Evolutionary conservation across 371 early-diverging fungal genomes (phyloP), one percentile per base, ranked within the genome.

Genomic region (Massospora cicadina): DNA sequence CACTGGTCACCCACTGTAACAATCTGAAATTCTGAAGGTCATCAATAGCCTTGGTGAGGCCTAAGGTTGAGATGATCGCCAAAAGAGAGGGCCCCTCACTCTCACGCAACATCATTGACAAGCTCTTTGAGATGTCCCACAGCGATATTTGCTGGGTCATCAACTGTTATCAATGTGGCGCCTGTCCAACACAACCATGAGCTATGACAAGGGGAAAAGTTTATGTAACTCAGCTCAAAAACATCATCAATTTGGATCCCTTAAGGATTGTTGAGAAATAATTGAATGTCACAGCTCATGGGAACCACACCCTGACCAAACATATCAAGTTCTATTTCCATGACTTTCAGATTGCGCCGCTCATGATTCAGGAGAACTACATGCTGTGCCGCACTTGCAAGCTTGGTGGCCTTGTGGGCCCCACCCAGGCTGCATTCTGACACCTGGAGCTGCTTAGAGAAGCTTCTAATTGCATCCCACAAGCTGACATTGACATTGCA

Each of bases 111-210:
- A 90, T 90, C 0, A 71, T 99, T 24, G 91, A 87, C 56, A 84
- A 92, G 69, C 75, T 99, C n/a, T 85, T 96, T 7, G 72, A 75
- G 54, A 72, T 81, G 0, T 90, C 96, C 0, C 81, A 86, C 54
- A 87, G 88, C 31, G 99, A 99, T 76, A 90, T 99, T 66, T 89
- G 99, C n/a, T 99, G 99, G 76, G 85, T 98, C 59, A 79, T 99
- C 57, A 98, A 98, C 81, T 92, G 64, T 69, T 99, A 58, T 93
- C 97, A 1, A 88, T 89, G 5, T 95, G 89, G 71, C 78, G 87
- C 33, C 72, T 94, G 24, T 74, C 75, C 7, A 72, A 79, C 63
- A 70, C 74, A 12, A 72, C 72, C 0, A 83, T 98, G 82, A 72
- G 76, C 30, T 94, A 82, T 67, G 89, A 94, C 67, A 80, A 91